Evolutionary conservation across 768 basidiomycete species (phyloP).

Genomic region (Serendipita sp.): DNA sequence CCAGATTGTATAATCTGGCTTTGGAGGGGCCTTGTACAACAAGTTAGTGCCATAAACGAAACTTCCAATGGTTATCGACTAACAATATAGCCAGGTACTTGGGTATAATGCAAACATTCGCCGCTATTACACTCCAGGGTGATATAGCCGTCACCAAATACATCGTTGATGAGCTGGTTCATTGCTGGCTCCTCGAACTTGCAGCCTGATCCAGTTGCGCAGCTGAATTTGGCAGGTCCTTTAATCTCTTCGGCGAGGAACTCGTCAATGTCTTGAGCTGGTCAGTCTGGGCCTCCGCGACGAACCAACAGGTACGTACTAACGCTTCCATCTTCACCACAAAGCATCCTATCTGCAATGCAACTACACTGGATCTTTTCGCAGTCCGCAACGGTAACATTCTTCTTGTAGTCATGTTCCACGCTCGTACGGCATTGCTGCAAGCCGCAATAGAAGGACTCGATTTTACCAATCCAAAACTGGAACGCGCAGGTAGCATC

Average conservation of each 20-base stretch:
- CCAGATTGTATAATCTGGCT: conserved; percentile 69
- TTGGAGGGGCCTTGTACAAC: conserved; percentile 41
- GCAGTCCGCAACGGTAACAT: conserved; percentile 65
- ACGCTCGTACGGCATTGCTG: conserved; percentile 42
- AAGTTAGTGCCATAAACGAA: not conserved
- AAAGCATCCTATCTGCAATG: conserved; percentile 86
- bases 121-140: conserved; percentile 75
- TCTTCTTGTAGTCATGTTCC: conserved; percentile 40
- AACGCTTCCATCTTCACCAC: conserved; percentile 86
- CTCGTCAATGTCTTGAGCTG: conserved; percentile 66
- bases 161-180: conserved; percentile 83
- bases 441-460: conserved; percentile 90
- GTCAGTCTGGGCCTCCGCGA: not conserved
- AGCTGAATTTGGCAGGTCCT: conserved; percentile 79
- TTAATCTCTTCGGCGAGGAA: conserved; percentile 80
- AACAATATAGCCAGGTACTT: conserved; percentile 85
- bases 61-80: conserved; percentile 12
- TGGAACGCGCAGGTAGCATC: conserved; percentile 73
- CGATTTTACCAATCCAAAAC: conserved; percentile 91
- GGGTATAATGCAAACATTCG: conserved; percentile 84
- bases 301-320: conserved; percentile 34
- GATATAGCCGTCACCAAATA: conserved; percentile 87
- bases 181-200: conserved; percentile 91
- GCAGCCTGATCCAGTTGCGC: conserved; percentile 54
- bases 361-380: conserved; percentile 77